Base-by-base conservation (phyloP, 805 yeast genomes). In the Kodamaea kaohsiungensis region DNA sequence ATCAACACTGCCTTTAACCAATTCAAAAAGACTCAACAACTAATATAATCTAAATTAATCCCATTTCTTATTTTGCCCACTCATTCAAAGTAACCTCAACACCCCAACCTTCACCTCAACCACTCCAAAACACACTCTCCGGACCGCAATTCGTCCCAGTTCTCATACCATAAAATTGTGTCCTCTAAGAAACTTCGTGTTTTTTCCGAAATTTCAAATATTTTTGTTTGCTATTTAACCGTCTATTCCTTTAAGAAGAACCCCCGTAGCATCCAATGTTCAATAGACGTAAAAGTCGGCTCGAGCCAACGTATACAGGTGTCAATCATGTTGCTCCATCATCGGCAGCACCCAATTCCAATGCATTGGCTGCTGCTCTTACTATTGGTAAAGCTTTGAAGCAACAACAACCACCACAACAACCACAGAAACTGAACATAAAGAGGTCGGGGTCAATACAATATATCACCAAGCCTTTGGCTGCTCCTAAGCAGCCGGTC, bases 331-430 rank as follows among this genome's bases (percentile, higher is more conserved):
- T 63, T 7, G 67, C 73, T 1, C 72, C 72, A 7, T 59, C 69
- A 5, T 51, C 66, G 13, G 64, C 56, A 50, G 75, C 73, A 53
- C 80, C 80, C 17, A 68, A 62, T 57, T 62, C 67, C 46, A 64
- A 65, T 43, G 80, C 80, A 16, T 61, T 71, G 65, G 80, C 80
- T 3, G 80, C 80, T 3, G 80, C 80, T 1, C 61, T 73, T 48
- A 70, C 78, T 30, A 76, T 76, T 56, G 80, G 80, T 15, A 64
- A 75, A 53, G 60, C 60, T 33, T 56, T 66, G 56, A 66, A 64
- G 52, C 60, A 57, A 46, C 52, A 61, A 13, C 47, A 51, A 46
- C 48, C 54, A 18, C 38, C 54, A 17, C 59, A 56, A 35, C 35
- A 30, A 30, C 19, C 45, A 16, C 56, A 57, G 40, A 42, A 43